Evolutionary conservation across 345 rosid genomes (phyloP), one percentile per base, ranked within the genome.

Genomic region (Citrus cavaleriei): DNA sequence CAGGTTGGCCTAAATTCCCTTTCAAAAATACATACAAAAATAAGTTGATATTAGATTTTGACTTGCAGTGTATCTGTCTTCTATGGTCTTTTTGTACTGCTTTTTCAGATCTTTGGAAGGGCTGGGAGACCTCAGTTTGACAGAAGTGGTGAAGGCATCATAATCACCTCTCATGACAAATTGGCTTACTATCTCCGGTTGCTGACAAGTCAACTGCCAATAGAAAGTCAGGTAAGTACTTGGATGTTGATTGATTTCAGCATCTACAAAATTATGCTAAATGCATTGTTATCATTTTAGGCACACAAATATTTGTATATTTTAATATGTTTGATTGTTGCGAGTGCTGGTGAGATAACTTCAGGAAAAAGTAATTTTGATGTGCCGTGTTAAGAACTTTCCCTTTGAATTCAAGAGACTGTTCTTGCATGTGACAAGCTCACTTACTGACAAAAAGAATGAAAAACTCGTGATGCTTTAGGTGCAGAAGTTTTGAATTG

Each of bases 111-210:
- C 60, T 95, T 95, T 89, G 99, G 99, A 81, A 93, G 99, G 85
- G 98, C 99, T 75, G 99, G 99, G 83, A 91, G 99, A 85, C 99
- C 99, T 68, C 99, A 95, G 88, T 95, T 95, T 90, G 99, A 95
- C 83, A 95, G 90, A 85, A 93, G 98, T 82, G 99, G 99, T 63
- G 99, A 95, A 81, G 99, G 99, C 82, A 93, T 95, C 79, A 95
- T 95, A 82, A 95, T 95, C 80, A 95, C 99, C 57, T 93, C 98
- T 58, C 99, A 95, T 83, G 98, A 93, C 67, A 95, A 95, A 87
- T 84, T 95, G 71, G 93, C 97, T 40, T 91, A 95, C 89, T 95
- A 93, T 83, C 88, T 95, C 57, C 88, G 99, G 62, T 79, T 95
- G 86, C 87, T 95, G 84, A 95, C 99, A 69, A 90, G 96, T 82